Evolutionary conservation across 768 basidiomycete species (phyloP).

Genomic region (Cantharellus anzutake): DNA sequence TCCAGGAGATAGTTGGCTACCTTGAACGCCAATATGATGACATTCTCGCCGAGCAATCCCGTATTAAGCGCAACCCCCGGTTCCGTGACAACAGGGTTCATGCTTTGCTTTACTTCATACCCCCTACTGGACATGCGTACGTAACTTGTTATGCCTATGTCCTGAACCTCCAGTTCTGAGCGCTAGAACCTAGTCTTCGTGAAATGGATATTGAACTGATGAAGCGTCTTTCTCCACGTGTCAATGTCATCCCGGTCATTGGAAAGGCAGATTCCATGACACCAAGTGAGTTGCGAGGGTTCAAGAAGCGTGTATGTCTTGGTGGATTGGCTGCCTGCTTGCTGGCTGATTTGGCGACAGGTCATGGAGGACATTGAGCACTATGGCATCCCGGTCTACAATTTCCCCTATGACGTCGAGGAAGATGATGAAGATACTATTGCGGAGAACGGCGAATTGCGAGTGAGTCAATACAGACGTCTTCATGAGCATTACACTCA

Average conservation of each 20-base stretch:
- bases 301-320: conserved; percentile 61
- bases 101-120: conserved; percentile 93
- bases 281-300: conserved; percentile 76
- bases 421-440: conserved; percentile 99
- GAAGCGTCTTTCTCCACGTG: conserved; percentile 91
- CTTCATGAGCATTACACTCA: not conserved
- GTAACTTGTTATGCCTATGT: conserved; percentile 18
- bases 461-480: conserved; percentile 29
- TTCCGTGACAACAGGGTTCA: conserved; percentile 98
- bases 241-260: conserved; percentile 94
- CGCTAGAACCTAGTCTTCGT: conserved; percentile 29
- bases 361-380: conserved; percentile 99
- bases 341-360: conserved; percentile 21
- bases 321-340: not conserved
- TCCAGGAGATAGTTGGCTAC: conserved; percentile 91
- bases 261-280: conserved; percentile 95
- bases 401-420: conserved; percentile 98
- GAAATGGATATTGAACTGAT: conserved; percentile 99
- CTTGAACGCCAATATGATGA: conserved; percentile 99
- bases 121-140: conserved; percentile 93
- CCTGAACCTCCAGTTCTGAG: not conserved
- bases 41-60: conserved; percentile 92
- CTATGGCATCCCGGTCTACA: conserved; percentile 96
- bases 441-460: conserved; percentile 87
- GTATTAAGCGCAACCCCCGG: conserved; percentile 98